Evolutionary conservation across 257 asterid genomes (phyloP).

Genomic region (Plantago major): DNA sequence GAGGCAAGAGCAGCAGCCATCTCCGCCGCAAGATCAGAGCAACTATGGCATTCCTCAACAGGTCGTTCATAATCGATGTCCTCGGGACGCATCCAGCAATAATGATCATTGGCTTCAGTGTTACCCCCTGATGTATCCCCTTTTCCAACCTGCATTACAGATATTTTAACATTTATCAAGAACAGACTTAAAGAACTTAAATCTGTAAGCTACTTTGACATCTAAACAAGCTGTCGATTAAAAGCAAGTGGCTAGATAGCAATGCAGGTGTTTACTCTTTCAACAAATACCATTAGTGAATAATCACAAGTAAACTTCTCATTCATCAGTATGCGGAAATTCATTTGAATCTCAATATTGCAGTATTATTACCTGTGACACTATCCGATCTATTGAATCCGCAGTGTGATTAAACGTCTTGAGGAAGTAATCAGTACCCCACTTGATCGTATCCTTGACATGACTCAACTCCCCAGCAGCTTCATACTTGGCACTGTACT

Average conservation of each 20-base stretch:
- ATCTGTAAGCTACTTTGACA: too few relatives aligned
- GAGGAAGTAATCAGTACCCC: constrained; percentile 97
- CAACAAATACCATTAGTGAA: too few relatives aligned
- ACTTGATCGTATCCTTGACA: constrained; percentile 82
- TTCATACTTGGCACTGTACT: constrained; percentile 78
- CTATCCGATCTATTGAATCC: constrained; percentile 61
- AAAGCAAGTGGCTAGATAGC: background rate
- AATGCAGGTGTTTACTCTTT: too few relatives aligned
- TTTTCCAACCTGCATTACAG: constrained; percentile 56
- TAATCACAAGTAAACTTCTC: too few relatives aligned
- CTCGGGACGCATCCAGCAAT: constrained; percentile 96
- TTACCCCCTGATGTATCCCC: constrained; percentile 72
- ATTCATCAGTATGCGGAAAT: background rate
- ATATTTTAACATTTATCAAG: too few relatives aligned
- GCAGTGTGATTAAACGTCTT: constrained; percentile 90
- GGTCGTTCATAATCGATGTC: constrained; percentile 79
- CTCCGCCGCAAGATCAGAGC: constrained; percentile 94
- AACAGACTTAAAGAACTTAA: too few relatives aligned
- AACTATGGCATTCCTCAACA: constrained; percentile 49
- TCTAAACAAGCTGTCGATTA: too few relatives aligned
- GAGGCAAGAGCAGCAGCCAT: constrained; percentile 99
- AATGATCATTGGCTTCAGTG: constrained; percentile 64
- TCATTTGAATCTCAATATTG: background rate
- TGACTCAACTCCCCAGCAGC: constrained; percentile 93
- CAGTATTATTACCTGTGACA: constrained; percentile 54